A percentile compares a stretch with the other conserved stretches of the same genome.
Conservation (phyloP, 2,329 filamentous ascomycete species). For the Alternaria conjuncta region DNA sequence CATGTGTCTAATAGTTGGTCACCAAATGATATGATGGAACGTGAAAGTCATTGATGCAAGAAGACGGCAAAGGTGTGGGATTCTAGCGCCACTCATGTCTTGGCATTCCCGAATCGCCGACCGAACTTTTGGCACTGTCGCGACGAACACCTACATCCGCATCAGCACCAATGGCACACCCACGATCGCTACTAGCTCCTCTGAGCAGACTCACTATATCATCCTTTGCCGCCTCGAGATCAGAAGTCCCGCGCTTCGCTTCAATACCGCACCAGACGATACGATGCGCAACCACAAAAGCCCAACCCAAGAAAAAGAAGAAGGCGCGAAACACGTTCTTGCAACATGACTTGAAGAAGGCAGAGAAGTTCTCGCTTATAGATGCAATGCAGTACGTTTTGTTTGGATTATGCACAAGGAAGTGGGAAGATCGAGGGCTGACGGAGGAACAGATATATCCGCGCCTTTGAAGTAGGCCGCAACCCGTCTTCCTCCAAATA, state of each 20-base stretch:
- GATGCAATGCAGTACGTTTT: constrained; percentile 84
- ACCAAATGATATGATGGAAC: no score
- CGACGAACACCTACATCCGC: constrained; percentile 8
- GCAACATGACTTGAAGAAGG: constrained; percentile 66
- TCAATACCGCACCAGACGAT: constrained; percentile 46
- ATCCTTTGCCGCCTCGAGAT: constrained; percentile 25
- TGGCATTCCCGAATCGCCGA: constrained; percentile 34
- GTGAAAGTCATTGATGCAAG: no score
- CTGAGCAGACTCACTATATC: constrained; percentile 39
- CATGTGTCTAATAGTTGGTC: neutral
- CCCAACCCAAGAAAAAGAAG: constrained; percentile 55
- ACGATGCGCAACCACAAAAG: constrained; percentile 50
- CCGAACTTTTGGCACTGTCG: constrained; percentile 31
- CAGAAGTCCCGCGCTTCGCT: constrained; percentile 29
- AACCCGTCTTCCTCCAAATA: constrained; percentile 80
- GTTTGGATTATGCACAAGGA: neutral
- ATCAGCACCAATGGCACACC: constrained; percentile 40
- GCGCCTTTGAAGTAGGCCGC: constrained; percentile 88
- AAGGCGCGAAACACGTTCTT: constrained; percentile 72
- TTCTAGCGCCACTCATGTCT: constrained; percentile 13
- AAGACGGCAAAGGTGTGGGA: neutral
- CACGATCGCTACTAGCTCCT: constrained; percentile 42
- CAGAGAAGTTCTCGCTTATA: constrained; percentile 78
- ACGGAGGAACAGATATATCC: constrained; percentile 72
- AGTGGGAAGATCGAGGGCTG: neutral